phyloP scores from a whole-genome alignment of 2,329 filamentous ascomycete genomes.

The Tolypocladium pustulatum region DNA sequence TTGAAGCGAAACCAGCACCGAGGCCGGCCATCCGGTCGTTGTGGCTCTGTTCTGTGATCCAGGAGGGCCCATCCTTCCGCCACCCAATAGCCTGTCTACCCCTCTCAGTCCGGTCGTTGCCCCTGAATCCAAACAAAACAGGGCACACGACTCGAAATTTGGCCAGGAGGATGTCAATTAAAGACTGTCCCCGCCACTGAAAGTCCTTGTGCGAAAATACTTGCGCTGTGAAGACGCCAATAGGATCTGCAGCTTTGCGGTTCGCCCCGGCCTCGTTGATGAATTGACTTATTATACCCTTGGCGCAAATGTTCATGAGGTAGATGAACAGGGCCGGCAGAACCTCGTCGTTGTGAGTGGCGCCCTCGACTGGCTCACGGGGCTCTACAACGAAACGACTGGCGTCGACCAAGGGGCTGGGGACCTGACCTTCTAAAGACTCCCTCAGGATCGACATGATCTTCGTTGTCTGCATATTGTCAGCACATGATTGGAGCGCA shows the following conservation, averaged over 20 bases:
- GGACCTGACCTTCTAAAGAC: constrained; percentile 39
- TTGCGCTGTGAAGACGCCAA: constrained; percentile 66
- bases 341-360: constrained; percentile 38
- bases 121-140: constrained; percentile 73
- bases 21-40: constrained; percentile 75
- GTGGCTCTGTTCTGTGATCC: constrained; percentile 61
- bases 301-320: constrained; percentile 65
- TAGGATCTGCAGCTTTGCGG: constrained; percentile 59
- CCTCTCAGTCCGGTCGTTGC: constrained; percentile 59
- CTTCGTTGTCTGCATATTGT: constrained; percentile 20
- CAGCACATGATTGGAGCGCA: constrained; percentile 2
- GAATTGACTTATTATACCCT: constrained; percentile 61
- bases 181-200: constrained; percentile 52
- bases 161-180: constrained; percentile 76
- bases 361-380: constrained; percentile 36
- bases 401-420: constrained; percentile 42
- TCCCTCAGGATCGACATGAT: constrained; percentile 35
- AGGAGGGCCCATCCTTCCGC: constrained; percentile 50
- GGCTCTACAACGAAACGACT: constrained; percentile 39
- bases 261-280: constrained; percentile 55
- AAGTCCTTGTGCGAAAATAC: constrained; percentile 63
- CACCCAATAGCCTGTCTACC: constrained; percentile 65
- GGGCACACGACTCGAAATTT: constrained; percentile 77
- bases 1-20: constrained; percentile 71
- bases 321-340: constrained; percentile 62